A percentile compares a stretch with the other conserved stretches of the same genome.
Conservation (phyloP, 2,329 filamentous ascomycete genomes). For the Tolypocladium pustulatum region DNA sequence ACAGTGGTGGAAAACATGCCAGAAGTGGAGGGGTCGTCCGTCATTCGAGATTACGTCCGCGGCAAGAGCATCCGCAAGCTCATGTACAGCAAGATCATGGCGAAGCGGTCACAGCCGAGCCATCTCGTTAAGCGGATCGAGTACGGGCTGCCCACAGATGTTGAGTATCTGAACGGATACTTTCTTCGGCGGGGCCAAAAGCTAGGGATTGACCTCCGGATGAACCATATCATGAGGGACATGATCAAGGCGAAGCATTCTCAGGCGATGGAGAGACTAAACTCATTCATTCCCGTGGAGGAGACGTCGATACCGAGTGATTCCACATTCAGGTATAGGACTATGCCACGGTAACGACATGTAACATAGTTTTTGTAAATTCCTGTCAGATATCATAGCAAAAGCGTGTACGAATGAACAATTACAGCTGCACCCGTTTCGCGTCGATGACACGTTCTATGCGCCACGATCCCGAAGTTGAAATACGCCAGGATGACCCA, state of each 20-base stretch:
- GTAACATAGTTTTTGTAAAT: neutral
- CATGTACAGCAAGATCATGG: conserved; percentile 29
- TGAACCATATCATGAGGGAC: conserved; percentile 63
- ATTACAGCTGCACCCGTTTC: neutral
- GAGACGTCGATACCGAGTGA: conserved; percentile 19
- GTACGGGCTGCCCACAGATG: conserved; percentile 55
- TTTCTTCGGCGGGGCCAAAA: conserved; percentile 64
- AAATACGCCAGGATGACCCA: neutral
- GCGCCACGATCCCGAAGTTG: neutral
- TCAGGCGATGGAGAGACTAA: conserved; percentile 19
- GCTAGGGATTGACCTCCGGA: conserved; percentile 58
- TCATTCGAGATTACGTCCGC: conserved; percentile 46
- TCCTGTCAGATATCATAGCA: conserved; percentile 4
- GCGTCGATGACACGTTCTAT: neutral
- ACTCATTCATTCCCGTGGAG: conserved; percentile 22
- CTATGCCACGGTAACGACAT: neutral
- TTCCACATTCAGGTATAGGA: conserved; percentile 12
- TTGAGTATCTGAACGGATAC: conserved; percentile 84
- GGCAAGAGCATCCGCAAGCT: conserved; percentile 49
- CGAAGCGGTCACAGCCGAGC: conserved; percentile 41
- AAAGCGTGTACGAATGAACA: conserved; percentile 1
- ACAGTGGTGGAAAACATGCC: conserved; percentile 63
- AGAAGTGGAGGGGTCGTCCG: conserved; percentile 55
- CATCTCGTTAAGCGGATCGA: conserved; percentile 59
- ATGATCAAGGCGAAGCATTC: conserved; percentile 61